Percentiles rank a stretch among this genome's conserved stretches.
These are phyloP conservation scores for Leptodermis oblonga DNA, from an alignment of 257 asterid species.

Conservation along the genomic window DNA sequence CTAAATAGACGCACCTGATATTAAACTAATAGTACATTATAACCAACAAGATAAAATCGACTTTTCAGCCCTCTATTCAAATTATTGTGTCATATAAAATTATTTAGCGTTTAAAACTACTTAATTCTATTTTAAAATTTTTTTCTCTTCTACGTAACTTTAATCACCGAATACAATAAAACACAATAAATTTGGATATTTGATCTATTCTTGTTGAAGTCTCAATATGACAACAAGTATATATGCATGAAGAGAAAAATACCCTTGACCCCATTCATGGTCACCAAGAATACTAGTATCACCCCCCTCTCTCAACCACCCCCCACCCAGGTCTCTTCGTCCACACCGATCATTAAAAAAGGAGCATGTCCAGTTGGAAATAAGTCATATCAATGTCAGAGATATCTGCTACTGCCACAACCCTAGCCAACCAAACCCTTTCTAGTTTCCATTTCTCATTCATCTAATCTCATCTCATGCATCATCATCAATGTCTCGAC, in stretches of 20 bases:
- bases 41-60: not conserved
- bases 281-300: not conserved
- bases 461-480: not conserved
- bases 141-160: no score
- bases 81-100: no score
- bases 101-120: no score
- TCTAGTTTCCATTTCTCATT: not conserved
- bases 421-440: slow-evolving; percentile 22
- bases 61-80: no score
- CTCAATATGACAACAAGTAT: slow-evolving; percentile 4
- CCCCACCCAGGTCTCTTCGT: no score
- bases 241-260: not conserved
- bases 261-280: not conserved
- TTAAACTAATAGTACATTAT: no score
- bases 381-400: slow-evolving; percentile 55
- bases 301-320: no score
- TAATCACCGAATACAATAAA: no score
- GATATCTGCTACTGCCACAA: slow-evolving; percentile 36
- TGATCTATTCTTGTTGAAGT: no score
- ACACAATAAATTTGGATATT: no score
- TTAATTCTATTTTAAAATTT: no score
- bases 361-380: slow-evolving; percentile 27
- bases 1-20: not conserved
- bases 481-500: not conserved
- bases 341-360: no score